These are phyloP conservation scores for Salix purpurea DNA, from an alignment of 345 rosid species.

Conservation along the genomic window DNA sequence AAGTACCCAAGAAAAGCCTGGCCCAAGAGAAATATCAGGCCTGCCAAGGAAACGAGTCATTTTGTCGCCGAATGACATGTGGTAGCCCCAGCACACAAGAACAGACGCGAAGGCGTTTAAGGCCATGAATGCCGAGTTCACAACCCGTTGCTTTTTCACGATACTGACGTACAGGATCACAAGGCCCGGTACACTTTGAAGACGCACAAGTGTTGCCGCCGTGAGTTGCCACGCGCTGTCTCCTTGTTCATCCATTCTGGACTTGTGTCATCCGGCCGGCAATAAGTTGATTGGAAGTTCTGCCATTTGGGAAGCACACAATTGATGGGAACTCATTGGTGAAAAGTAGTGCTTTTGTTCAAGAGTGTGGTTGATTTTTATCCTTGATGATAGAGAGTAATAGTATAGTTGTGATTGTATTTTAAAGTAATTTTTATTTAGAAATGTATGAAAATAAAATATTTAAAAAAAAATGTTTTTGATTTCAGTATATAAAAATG, in stretches of 20 bases:
- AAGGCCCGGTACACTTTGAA: constrained; percentile 12
- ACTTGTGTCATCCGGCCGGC: constrained; percentile 34
- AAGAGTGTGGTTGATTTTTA: too few species aligned
- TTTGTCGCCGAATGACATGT: constrained; percentile 44
- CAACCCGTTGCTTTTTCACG: constrained; percentile 75
- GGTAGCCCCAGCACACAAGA: constrained; percentile 60
- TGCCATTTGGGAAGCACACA: background rate
- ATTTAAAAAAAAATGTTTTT: too few species aligned
- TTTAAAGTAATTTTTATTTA: too few species aligned
- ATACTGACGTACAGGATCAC: constrained; percentile 67
- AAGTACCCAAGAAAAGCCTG: constrained; percentile 20
- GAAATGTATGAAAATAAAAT: too few species aligned
- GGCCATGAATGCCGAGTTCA: constrained; percentile 76
- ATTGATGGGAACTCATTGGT: too few species aligned
- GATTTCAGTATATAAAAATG: too few species aligned
- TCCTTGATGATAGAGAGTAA: too few species aligned
- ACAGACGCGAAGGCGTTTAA: constrained; percentile 63
- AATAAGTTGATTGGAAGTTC: constrained; percentile 34
- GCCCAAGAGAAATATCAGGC: constrained; percentile 37
- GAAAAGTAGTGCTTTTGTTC: too few species aligned
- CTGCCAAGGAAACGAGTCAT: constrained; percentile 37
- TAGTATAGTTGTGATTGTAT: accelerated
- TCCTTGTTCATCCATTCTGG: constrained; percentile 60
- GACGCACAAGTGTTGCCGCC: constrained; percentile 42
- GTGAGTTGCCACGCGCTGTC: constrained; percentile 77